Evolutionary conservation across 2,329 filamentous ascomycete species (phyloP), one percentile per base, ranked within the genome.

Genomic region (Verticillium nonalfalfae): DNA sequence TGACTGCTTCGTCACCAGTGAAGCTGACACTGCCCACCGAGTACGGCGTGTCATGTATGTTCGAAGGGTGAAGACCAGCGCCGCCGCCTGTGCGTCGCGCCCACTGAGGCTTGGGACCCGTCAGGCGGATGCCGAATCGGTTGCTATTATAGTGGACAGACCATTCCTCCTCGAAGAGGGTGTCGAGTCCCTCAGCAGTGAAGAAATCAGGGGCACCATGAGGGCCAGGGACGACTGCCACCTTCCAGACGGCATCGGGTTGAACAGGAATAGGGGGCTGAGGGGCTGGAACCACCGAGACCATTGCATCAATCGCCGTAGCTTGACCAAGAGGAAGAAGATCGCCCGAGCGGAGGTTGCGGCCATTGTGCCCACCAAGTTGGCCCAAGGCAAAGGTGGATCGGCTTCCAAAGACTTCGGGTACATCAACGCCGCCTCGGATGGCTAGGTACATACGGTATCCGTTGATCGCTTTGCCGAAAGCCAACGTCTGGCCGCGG

Each of bases 21-120:
- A 76, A 79, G 66, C 74, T 79, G 4, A 79, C 68, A 35, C 75
- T 74, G 1, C 77, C 77, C 5, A 76, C 68, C 0, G 76, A 73
- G 61, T 77, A 78, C 1, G 72, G 73, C 34, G 70, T 73, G 31
- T 77, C 75, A 34, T 75, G 71, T 21, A 78, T 72, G 34, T 79
- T 79, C n/a, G 73, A 77, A 0, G 76, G 76, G 57, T 79, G 76
- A 7, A 75, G 65, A 0, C 75, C 75, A 2, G 72, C 76, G 38
- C 73, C 71, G 1, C 74, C 75, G 2, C 76, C 76, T 1, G 70
- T 71, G 5, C 64, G 58, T 13, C 75, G 70, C 2, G 74, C 71
- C 76, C 76, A 79, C 54, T 74, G 62, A 0, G 73, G 74, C 18
- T 66, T 67, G 1, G 76, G 74, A 0, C 76, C 77, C 0, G 68